Percentiles rank a stretch among this genome's conserved stretches.
These are phyloP conservation scores for Ochetophila trinervis DNA, from an alignment of 306 rosid genomes.

Conservation along the genomic window DNA sequence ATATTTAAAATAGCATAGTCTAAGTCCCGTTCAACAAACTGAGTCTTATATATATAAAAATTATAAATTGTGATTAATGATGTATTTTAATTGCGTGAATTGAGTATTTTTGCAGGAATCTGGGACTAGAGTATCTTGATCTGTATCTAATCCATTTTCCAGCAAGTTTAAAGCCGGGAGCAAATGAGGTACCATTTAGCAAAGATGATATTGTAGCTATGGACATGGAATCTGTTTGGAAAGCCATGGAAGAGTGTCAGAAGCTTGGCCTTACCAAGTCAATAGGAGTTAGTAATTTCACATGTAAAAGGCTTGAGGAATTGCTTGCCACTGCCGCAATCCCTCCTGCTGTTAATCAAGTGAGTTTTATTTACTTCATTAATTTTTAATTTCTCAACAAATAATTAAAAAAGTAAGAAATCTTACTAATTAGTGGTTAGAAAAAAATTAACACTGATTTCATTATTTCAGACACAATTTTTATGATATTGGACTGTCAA, in stretches of 20 bases:
- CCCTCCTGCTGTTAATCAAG: conserved; percentile 74
- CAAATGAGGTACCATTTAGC: conserved; percentile 32
- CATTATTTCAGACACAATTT: too few species aligned
- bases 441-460: not conserved
- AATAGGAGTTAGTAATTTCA: conserved; percentile 85
- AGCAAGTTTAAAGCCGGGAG: conserved; percentile 14
- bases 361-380: not conserved
- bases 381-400: not conserved
- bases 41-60: too few species aligned
- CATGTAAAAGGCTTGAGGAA: conserved; percentile 53
- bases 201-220: conserved; percentile 35
- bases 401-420: too few species aligned
- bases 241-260: conserved; percentile 65
- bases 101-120: conserved; percentile 17
- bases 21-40: too few species aligned
- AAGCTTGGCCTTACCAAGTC: conserved; percentile 75
- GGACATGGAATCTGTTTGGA: conserved; percentile 71
- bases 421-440: not conserved
- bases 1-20: too few species aligned
- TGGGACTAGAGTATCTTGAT: conserved; percentile 31
- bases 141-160: conserved; percentile 42
- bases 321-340: conserved; percentile 58
- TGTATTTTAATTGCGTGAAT: too few species aligned
- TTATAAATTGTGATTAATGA: too few species aligned
- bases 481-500: not conserved